These are phyloP conservation scores for Agrostemma githago DNA, from an alignment of 148 eudicot genomes.

Conservation along the genomic window DNA sequence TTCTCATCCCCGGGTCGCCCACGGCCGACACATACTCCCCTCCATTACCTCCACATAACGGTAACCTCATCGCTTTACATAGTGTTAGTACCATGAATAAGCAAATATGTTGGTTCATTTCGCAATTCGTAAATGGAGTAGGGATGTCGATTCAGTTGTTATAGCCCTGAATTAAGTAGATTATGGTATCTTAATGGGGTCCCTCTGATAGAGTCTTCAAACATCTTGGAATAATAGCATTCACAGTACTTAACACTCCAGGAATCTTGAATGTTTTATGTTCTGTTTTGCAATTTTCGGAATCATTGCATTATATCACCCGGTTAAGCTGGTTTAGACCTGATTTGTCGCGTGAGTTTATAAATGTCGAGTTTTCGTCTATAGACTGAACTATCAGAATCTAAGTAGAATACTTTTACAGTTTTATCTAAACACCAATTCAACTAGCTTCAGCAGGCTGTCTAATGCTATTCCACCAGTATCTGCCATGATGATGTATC, in stretches of 20 bases:
- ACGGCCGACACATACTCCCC: conserved; percentile 24
- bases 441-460: conserved; percentile 70
- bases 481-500: conserved; percentile 34
- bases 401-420: conserved; percentile 15
- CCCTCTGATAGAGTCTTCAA: conserved; percentile 4
- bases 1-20: conserved; percentile 37
- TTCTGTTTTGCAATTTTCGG: not conserved
- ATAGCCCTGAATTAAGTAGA: not conserved
- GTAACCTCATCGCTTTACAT: not conserved
- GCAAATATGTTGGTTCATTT: conserved; percentile 6
- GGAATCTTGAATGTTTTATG: not conserved
- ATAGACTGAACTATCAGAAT: conserved; percentile 6
- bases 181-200: not conserved
- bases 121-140: not conserved
- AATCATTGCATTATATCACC: not conserved
- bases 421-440: conserved; percentile 17
- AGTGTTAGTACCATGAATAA: not conserved
- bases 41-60: not conserved
- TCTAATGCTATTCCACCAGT: conserved; percentile 55
- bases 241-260: not conserved
- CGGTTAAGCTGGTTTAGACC: not conserved
- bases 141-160: not conserved
- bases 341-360: not conserved
- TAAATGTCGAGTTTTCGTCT: not conserved
- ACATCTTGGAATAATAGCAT: conserved; percentile 15